Percentiles rank a stretch among this genome's conserved stretches.
Conservation (phyloP, 1,284 basidiomycete species). For the Ganoderma multipileum region DNA sequence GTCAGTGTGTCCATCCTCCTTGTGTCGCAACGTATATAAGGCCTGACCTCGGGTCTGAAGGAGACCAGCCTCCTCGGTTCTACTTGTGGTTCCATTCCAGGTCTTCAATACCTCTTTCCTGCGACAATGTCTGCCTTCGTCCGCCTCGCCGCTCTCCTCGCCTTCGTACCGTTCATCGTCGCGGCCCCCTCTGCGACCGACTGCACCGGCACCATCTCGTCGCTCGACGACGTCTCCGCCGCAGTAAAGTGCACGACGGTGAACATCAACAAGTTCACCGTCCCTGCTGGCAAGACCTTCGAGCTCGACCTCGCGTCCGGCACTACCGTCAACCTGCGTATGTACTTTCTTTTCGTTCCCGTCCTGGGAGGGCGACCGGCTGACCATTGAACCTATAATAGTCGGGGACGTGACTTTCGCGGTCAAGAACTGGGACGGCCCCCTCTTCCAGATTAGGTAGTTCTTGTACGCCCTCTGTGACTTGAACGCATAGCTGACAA, state of each 20-base stretch:
- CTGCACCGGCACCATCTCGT: slow-evolving; percentile 44
- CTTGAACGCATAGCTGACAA: neutral
- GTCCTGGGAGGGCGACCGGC: neutral
- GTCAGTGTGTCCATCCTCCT: neutral
- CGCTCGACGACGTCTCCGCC: slow-evolving; percentile 40
- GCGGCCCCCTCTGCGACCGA: slow-evolving; percentile 21
- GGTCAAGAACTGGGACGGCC: slow-evolving; percentile 31
- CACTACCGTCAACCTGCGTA: slow-evolving; percentile 32
- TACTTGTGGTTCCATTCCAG: neutral
- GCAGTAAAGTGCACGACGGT: slow-evolving; percentile 43
- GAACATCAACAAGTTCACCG: slow-evolving; percentile 43
- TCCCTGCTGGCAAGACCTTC: slow-evolving; percentile 32
- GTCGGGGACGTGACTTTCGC: slow-evolving; percentile 33
- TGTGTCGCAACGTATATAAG: neutral
- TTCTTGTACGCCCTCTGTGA: neutral
- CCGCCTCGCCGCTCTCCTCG: slow-evolving; percentile 24
- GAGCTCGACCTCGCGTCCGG: slow-evolving; percentile 27
- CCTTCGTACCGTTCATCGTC: slow-evolving; percentile 17
- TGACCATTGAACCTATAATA: slow-evolving; percentile 1
- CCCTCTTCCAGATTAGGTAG: slow-evolving; percentile 34
- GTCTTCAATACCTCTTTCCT: neutral
- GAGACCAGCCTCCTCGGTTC: neutral
- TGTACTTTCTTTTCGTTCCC: slow-evolving; percentile 2
- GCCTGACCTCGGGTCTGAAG: neutral
- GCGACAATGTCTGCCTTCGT: slow-evolving; percentile 21